phyloP scores from a whole-genome alignment of 1,139 yeast genomes.

The Taphrina flavorubra region DNA sequence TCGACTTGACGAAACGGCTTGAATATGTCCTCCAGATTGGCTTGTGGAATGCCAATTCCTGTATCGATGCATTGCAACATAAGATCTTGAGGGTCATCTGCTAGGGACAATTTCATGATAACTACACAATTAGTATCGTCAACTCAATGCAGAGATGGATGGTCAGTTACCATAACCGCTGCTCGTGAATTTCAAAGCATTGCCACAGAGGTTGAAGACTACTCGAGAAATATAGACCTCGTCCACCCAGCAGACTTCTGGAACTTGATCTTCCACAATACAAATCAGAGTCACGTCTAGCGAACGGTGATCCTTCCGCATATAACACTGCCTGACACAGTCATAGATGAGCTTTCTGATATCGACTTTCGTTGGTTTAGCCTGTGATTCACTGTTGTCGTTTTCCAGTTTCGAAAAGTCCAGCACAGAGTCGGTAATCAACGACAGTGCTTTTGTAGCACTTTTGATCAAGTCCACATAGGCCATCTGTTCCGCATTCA shows the following conservation, averaged over 20 bases:
- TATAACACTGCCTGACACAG: conserved; percentile 84
- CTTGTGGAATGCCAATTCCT: conserved; percentile 85
- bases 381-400: conserved; percentile 50
- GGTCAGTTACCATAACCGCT: conserved; percentile 58
- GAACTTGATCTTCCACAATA: conserved; percentile 48
- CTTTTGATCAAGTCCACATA: conserved; percentile 83
- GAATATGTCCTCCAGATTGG: conserved; percentile 78
- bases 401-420: conserved; percentile 85
- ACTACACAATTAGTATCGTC: conserved; percentile 5
- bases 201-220: conserved; percentile 80
- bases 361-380: conserved; percentile 89
- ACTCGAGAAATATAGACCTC: conserved; percentile 85
- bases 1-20: conserved; percentile 92
- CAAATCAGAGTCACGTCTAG: conserved; percentile 73
- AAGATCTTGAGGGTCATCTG: conserved; percentile 14
- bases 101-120: conserved; percentile 21
- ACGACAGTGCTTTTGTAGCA: conserved; percentile 76
- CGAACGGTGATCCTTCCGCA: conserved; percentile 68
- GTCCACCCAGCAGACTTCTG: conserved; percentile 84
- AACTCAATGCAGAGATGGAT: not conserved
- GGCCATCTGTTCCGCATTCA: conserved; percentile 87
- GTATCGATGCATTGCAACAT: conserved; percentile 55
- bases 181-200: conserved; percentile 84
- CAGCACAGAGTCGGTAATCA: conserved; percentile 84
- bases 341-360: conserved; percentile 86